These are phyloP conservation scores for Cavenderia fasciculata DNA, from an alignment of 78 protist genomes.

Conservation along the genomic window DNA sequence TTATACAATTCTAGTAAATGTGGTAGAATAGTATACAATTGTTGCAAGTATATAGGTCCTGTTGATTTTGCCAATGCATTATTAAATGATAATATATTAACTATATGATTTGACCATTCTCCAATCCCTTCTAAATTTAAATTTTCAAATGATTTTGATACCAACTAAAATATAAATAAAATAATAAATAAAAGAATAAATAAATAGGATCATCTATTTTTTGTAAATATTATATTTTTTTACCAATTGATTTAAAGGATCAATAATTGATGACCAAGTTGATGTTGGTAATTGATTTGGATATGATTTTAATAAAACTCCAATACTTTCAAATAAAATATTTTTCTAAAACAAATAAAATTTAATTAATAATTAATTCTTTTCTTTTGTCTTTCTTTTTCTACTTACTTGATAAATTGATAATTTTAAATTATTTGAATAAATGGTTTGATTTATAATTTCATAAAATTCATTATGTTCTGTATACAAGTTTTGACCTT, in stretches of 20 bases:
- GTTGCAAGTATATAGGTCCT: background rate
- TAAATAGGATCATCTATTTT: too few relatives aligned
- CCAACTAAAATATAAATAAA: background rate
- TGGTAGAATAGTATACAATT: background rate
- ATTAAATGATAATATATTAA: slow-evolving; percentile 7
- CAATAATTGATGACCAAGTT: background rate
- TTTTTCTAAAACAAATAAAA: background rate
- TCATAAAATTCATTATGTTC: background rate
- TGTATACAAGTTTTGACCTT: background rate
- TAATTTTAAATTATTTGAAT: background rate
- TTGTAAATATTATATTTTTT: background rate
- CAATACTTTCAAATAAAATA: slow-evolving; percentile 39
- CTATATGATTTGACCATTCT: background rate
- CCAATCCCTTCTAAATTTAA: background rate
- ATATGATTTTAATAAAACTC: background rate
- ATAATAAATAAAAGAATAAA: background rate
- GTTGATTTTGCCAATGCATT: slow-evolving; percentile 17
- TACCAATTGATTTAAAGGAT: slow-evolving; percentile 9
- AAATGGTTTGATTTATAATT: background rate
- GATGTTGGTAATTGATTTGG: background rate
- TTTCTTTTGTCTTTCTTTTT: too few relatives aligned
- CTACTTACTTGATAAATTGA: background rate
- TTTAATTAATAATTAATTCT: background rate
- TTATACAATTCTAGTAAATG: background rate
- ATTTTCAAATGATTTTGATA: background rate